These are phyloP conservation scores for Zelonia costaricensis DNA, from an alignment of 208 protist genomes.

Conservation along the genomic window DNA sequence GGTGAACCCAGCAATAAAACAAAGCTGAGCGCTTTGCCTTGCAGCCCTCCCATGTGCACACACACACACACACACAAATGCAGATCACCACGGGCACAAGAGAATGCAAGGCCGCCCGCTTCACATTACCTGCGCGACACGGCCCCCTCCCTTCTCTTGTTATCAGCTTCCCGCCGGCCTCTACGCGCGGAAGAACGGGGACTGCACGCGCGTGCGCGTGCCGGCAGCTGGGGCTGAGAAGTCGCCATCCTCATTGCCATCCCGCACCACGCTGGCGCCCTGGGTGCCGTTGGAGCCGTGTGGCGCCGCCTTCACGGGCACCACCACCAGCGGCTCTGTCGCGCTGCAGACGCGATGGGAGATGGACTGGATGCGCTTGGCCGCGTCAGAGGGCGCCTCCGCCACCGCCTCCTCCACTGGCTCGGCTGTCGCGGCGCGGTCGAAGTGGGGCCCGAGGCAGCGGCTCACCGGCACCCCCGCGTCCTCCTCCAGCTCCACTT, in stretches of 20 bases:
- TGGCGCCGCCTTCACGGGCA: background rate
- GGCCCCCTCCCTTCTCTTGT: background rate
- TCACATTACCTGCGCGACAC: too few relatives aligned
- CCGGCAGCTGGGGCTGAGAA: conserved; percentile 16
- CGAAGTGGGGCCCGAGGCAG: conserved; percentile 19
- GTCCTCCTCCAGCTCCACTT: background rate
- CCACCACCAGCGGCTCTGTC: background rate
- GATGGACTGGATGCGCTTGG: conserved; percentile 10
- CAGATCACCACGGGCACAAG: too few relatives aligned
- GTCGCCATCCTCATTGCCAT: conserved; percentile 16
- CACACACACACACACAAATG: too few relatives aligned
- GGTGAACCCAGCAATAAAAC: too few relatives aligned
- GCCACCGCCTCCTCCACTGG: background rate
- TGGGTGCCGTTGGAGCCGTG: background rate
- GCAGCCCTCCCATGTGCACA: too few relatives aligned
- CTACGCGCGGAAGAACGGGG: conserved; percentile 8
- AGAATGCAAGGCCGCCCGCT: too few relatives aligned
- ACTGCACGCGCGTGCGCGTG: conserved; percentile 36
- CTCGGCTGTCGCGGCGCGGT: conserved; percentile 8
- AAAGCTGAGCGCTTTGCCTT: too few relatives aligned
- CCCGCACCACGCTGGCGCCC: background rate
- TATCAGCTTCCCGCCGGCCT: background rate
- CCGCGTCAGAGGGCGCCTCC: background rate
- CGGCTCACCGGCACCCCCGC: conserved; percentile 23
- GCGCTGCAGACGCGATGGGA: background rate